These are phyloP conservation scores for Suhomyces sp. DNA, from an alignment of 805 yeast genomes.

Conservation along the genomic window DNA sequence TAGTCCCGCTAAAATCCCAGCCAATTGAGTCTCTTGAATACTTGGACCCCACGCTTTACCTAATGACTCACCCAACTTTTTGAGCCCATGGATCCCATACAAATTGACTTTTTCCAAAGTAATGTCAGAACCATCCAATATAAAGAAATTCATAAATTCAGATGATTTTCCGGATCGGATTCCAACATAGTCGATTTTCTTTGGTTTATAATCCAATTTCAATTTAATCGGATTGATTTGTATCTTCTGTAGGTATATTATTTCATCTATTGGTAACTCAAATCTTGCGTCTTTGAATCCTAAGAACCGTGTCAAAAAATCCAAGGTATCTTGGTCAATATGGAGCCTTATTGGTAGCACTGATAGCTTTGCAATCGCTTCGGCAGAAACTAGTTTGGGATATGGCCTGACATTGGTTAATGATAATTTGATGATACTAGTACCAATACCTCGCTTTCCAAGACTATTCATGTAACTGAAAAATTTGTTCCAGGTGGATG, in stretches of 20 bases:
- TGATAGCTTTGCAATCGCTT: constrained; percentile 50
- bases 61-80: constrained; percentile 52
- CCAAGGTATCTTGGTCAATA: constrained; percentile 91
- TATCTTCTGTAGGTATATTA: constrained; percentile 65
- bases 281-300: constrained; percentile 75
- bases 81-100: constrained; percentile 77
- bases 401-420: constrained; percentile 66
- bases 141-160: constrained; percentile 85
- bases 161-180: constrained; percentile 81
- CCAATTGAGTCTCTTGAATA: constrained; percentile 74
- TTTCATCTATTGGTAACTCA: constrained; percentile 62
- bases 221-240: constrained; percentile 58
- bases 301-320: constrained; percentile 74
- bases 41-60: constrained; percentile 86
- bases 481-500: constrained; percentile 90
- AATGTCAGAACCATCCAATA: constrained; percentile 80
- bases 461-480: constrained; percentile 64
- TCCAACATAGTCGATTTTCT: constrained; percentile 80
- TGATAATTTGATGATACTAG: constrained; percentile 55
- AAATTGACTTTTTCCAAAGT: constrained; percentile 57
- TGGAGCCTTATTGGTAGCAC: constrained; percentile 77
- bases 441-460: constrained; percentile 68
- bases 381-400: constrained; percentile 62
- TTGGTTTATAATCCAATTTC: constrained; percentile 87
- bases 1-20: constrained; percentile 78